Evolutionary conservation across 2,329 filamentous ascomycete genomes (phyloP).

Genomic region (Aureobasidium sp.): DNA sequence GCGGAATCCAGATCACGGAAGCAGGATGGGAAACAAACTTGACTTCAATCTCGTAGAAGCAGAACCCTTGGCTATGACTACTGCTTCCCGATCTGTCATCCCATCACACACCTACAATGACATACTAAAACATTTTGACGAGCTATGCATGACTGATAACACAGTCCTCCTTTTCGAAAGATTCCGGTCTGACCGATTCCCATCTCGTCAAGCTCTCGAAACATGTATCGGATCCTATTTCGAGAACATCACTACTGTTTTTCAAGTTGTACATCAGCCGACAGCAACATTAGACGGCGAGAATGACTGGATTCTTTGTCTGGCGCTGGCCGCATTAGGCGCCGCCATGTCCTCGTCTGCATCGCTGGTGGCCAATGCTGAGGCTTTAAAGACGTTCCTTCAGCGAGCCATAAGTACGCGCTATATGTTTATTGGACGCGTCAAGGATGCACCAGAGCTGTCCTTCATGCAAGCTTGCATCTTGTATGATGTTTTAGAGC

Average conservation of each 20-base stretch:
- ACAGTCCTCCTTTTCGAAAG: neutral
- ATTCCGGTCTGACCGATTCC: neutral
- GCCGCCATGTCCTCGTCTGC: neutral
- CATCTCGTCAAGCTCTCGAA: neutral
- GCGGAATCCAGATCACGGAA: neutral
- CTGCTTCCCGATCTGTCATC: neutral
- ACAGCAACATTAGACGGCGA: neutral
- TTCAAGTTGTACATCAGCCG: neutral
- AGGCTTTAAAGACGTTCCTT: neutral
- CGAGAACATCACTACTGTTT: neutral
- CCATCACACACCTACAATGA: neutral
- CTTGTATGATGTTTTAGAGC: neutral
- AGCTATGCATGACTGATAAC: neutral
- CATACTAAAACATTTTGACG: neutral
- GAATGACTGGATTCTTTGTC: constrained; percentile 3
- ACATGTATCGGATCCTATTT: constrained; percentile 1
- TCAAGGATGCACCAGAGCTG: neutral
- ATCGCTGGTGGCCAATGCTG: neutral
- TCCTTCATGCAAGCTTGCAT: constrained; percentile 2
- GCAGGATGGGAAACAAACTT: neutral
- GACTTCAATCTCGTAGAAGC: neutral
- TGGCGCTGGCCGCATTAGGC: neutral
- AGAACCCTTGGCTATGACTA: neutral
- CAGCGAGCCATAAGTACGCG: neutral
- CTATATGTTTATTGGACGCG: neutral